Conservation (phyloP, 805 yeast genomes). For the Priceomyces carsonii region DNA sequence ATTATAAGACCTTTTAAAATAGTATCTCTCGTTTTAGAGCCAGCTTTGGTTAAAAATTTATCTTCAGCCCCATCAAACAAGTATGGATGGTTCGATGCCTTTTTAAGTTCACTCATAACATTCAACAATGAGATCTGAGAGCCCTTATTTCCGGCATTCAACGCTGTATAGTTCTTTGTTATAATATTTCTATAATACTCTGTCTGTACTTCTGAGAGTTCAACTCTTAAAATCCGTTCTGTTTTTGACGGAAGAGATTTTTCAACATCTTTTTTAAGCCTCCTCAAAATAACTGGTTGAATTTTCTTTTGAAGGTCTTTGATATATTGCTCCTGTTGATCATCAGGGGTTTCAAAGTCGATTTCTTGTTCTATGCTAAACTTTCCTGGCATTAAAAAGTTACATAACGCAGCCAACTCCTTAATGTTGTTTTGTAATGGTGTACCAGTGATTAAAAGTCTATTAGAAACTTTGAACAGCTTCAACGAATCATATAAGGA, state of each 20-base stretch:
- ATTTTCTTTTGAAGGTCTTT: constrained; percentile 79
- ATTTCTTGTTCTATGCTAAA: constrained; percentile 90
- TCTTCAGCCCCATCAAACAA: constrained; percentile 92
- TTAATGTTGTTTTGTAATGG: constrained; percentile 95
- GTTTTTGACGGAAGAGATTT: constrained; percentile 95
- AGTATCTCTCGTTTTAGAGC: constrained; percentile 69
- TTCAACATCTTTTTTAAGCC: constrained; percentile 96
- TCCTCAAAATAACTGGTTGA: constrained; percentile 89
- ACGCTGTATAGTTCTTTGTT: constrained; percentile 88
- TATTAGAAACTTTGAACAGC: constrained; percentile 79
- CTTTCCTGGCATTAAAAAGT: constrained; percentile 95
- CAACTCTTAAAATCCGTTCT: constrained; percentile 93
- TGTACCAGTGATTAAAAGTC: constrained; percentile 94
- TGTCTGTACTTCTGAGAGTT: constrained; percentile 91
- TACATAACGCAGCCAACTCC: constrained; percentile 92
- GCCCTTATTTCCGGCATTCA: constrained; percentile 75
- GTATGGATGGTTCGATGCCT: constrained; percentile 97
- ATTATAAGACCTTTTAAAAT: constrained; percentile 87
- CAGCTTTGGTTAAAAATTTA: constrained; percentile 67
- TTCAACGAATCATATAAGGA: constrained; percentile 86
- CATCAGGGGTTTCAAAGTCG: constrained; percentile 88
- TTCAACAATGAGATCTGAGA: constrained; percentile 84
- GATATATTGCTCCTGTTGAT: constrained; percentile 84
- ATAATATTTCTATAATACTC: constrained; percentile 92
- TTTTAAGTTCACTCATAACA: constrained; percentile 93